A percentile compares a stretch with the other conserved stretches of the same genome.
phyloP scores from a whole-genome alignment of 805 yeast genomes.

The Metschnikowia amazonensis region DNA sequence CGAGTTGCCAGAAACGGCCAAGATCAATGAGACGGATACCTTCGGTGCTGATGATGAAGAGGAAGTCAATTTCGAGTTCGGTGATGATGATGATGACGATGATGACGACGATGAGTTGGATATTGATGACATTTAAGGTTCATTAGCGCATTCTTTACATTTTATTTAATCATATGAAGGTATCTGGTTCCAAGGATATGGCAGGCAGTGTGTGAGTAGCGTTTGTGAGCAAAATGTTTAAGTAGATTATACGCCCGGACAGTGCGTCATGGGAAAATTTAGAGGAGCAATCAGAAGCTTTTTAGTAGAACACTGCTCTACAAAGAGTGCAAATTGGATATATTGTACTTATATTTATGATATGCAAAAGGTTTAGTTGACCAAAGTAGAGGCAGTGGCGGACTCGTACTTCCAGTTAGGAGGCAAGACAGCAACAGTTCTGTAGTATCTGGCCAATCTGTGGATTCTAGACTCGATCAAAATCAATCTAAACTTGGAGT shows the following conservation, averaged over 20 bases:
- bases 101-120: constrained; percentile 75
- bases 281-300: not conserved
- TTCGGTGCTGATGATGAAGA: constrained; percentile 96
- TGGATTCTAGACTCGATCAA: constrained; percentile 99
- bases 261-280: no score
- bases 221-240: no score
- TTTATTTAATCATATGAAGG: constrained; percentile 2
- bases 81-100: constrained; percentile 81
- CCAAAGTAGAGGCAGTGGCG: constrained; percentile 99
- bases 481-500: constrained; percentile 99
- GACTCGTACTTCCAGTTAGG: constrained; percentile 99
- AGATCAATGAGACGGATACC: constrained; percentile 96
- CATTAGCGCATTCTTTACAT: constrained; percentile 3
- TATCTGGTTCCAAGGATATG: not conserved
- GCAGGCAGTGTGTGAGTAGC: not conserved
- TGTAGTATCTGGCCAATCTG: constrained; percentile 99
- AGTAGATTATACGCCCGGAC: no score
- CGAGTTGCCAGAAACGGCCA: constrained; percentile 95
- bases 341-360: constrained; percentile 2
- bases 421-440: constrained; percentile 98
- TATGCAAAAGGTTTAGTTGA: constrained; percentile 62
- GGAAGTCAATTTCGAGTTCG: constrained; percentile 97
- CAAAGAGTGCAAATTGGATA: constrained; percentile 4
- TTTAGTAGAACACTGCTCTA: not conserved
- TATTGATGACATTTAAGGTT: constrained; percentile 81